Conservation (phyloP, 208 protist genomes). For the Crithidia sp. region DNA sequence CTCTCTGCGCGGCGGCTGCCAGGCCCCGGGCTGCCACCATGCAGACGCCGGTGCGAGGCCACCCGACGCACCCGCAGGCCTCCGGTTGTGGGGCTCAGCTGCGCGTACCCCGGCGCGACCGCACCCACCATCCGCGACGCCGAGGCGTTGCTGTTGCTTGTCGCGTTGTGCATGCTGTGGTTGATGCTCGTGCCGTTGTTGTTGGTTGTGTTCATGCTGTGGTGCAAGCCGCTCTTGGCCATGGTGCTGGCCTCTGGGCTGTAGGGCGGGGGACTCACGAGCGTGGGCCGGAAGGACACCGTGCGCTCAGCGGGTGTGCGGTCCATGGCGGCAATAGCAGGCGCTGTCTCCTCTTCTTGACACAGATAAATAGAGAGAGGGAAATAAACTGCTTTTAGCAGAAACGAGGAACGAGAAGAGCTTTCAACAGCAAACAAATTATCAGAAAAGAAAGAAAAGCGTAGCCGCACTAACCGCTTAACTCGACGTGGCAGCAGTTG, state of each 20-base stretch:
- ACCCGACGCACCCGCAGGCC: constrained; percentile 39
- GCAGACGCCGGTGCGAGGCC: constrained; percentile 13
- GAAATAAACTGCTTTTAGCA: no score
- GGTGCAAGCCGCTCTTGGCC: not conserved
- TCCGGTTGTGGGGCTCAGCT: constrained; percentile 14
- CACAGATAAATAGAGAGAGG: no score
- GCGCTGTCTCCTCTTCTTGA: no score
- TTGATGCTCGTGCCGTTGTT: constrained; percentile 7
- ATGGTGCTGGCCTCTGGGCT: not conserved
- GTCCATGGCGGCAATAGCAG: constrained; percentile 2
- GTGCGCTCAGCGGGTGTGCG: constrained; percentile 4
- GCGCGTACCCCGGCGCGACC: constrained; percentile 11
- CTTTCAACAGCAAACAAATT: no score
- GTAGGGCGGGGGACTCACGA: not conserved
- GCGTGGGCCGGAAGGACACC: constrained; percentile 6
- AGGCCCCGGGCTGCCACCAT: constrained; percentile 1
- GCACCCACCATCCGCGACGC: not conserved
- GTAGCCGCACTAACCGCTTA: no score
- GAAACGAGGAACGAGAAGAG: no score
- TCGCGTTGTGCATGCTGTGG: not conserved
- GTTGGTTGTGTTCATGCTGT: not conserved
- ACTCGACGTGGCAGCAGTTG: no score
- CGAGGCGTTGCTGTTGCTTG: not conserved
- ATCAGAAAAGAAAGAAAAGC: no score
- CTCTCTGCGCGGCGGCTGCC: not conserved